Evolutionary conservation across 2,329 filamentous ascomycete species (phyloP).

Genomic region (Exophiala aquamarina): DNA sequence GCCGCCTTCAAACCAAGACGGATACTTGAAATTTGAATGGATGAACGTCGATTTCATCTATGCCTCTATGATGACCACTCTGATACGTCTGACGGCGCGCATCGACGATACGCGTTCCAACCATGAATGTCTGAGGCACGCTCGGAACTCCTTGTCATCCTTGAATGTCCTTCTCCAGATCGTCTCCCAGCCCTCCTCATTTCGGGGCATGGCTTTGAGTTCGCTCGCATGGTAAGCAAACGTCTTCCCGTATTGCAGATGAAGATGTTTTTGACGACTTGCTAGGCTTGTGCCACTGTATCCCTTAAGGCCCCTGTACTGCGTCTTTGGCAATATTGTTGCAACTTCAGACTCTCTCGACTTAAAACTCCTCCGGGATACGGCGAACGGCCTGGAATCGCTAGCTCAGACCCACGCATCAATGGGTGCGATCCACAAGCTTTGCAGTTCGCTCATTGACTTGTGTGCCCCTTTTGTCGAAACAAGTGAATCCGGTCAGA

Average conservation of each 20-base stretch:
- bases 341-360: constrained; percentile 2
- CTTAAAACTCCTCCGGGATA: constrained; percentile 2
- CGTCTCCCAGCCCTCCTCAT: constrained; percentile 1
- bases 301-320: background rate
- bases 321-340: constrained; percentile 2
- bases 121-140: constrained; percentile 1
- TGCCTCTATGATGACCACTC: constrained; percentile 1
- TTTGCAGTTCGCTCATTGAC: constrained; percentile 1
- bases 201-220: constrained; percentile 2
- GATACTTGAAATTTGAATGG: constrained; percentile 3
- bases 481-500: background rate
- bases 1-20: constrained; percentile 2
- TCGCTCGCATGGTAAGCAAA: constrained; percentile 1
- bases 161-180: constrained; percentile 1
- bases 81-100: background rate
- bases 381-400: constrained; percentile 1
- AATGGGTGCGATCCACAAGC: background rate
- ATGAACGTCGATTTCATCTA: constrained; percentile 5
- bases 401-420: constrained; percentile 1
- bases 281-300: constrained; percentile 1
- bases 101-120: background rate
- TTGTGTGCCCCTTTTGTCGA: background rate
- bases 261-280: background rate
- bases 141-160: constrained; percentile 3
- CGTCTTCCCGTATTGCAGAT: background rate